Evolutionary conservation across 441 rosid species (phyloP).

Genomic region (Melastoma candidum): DNA sequence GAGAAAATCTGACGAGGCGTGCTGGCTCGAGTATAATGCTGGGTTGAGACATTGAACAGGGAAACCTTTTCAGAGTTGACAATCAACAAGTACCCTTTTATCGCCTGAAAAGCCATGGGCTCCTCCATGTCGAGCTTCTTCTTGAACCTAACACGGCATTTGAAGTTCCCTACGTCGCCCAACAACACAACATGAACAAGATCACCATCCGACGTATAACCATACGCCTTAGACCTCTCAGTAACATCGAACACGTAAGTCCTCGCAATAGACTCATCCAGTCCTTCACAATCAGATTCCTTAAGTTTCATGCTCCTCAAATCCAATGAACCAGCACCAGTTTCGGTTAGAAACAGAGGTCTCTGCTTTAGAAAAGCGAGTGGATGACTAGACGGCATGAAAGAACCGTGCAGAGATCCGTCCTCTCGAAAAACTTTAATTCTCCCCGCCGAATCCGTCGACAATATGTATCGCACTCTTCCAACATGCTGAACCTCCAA

Average conservation of each 20-base stretch:
- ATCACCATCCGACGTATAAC: conserved; percentile 79
- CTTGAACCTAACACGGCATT: conserved; percentile 91
- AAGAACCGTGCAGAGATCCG: conserved; percentile 65
- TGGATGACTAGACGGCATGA: conserved; percentile 52
- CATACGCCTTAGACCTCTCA: conserved; percentile 90
- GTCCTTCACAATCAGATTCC: conserved; percentile 86
- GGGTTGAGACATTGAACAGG: conserved; percentile 77
- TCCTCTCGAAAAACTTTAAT: conserved; percentile 66
- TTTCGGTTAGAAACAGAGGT: conserved; percentile 77
- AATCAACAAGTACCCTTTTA: conserved; percentile 75
- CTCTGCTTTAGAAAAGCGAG: conserved; percentile 92
- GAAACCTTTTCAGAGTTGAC: conserved; percentile 57
- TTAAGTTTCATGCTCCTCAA: conserved; percentile 79
- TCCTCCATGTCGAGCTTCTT: conserved; percentile 59
- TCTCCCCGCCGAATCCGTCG: conserved; percentile 53
- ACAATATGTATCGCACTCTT: conserved; percentile 61
- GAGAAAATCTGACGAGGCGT: conserved; percentile 75
- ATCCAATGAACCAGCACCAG: conserved; percentile 90
- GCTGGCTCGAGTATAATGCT: conserved; percentile 61
- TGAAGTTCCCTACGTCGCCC: conserved; percentile 87
- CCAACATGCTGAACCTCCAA: conserved; percentile 89
- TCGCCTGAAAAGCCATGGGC: conserved; percentile 65
- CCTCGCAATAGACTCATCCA: conserved; percentile 59
- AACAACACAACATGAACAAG: conserved; percentile 67
- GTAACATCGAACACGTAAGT: conserved; percentile 67